Percentiles rank a stretch among this genome's conserved stretches.
phyloP scores from a whole-genome alignment of 1,284 basidiomycete genomes.

The Malassezia yamatoensis region DNA sequence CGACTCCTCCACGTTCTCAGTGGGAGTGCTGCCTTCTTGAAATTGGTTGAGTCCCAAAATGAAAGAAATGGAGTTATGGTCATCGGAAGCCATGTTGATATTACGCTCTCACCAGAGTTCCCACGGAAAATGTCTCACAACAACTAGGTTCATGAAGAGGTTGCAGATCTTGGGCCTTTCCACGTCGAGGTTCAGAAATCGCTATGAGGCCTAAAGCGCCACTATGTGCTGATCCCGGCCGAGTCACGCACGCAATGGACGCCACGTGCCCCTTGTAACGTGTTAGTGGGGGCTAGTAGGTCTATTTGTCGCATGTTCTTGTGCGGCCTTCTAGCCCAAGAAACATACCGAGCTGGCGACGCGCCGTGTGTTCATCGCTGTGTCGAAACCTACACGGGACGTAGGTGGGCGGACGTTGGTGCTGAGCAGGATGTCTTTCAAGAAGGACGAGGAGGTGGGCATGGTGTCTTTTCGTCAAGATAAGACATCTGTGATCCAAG shows the following conservation, averaged over 20 bases:
- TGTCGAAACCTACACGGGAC: conserved; percentile 14
- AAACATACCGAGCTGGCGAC: neutral
- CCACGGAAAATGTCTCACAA: no score
- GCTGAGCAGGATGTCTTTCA: conserved; percentile 39
- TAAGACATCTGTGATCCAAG: conserved; percentile 56
- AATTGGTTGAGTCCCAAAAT: conserved; percentile 40
- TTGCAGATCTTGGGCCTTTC: no score
- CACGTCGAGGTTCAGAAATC: no score
- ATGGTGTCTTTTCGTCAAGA: conserved; percentile 44
- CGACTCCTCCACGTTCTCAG: conserved; percentile 1
- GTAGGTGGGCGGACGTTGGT: conserved; percentile 13
- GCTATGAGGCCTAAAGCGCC: no score
- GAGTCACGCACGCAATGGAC: no score
- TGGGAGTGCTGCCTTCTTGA: conserved; percentile 5
- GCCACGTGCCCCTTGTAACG: no score
- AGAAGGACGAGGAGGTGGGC: conserved; percentile 44
- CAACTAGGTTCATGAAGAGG: no score
- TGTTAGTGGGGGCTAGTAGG: no score
- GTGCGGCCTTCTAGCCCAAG: no score
- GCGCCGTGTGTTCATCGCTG: conserved; percentile 1
- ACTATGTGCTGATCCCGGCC: no score
- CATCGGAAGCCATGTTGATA: conserved; percentile 17
- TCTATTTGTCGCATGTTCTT: no score
- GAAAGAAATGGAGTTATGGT: conserved; percentile 35
- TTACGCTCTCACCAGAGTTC: neutral